Percentiles rank a stretch among this genome's conserved stretches.
phyloP scores from a whole-genome alignment of 192 early-diverging fungal genomes.

The Entomortierella beljakovae region DNA sequence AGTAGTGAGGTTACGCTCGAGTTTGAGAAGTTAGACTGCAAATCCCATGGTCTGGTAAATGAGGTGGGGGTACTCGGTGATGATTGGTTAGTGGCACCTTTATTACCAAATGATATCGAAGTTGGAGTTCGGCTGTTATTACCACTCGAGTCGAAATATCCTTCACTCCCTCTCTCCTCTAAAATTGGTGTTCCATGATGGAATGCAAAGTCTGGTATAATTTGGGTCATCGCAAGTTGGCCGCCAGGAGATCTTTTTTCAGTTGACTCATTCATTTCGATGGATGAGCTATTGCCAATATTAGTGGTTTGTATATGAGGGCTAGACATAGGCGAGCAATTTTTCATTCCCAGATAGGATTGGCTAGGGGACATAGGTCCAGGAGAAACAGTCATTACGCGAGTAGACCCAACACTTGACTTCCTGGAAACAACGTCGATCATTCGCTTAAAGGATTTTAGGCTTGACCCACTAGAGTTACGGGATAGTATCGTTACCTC shows the following conservation, averaged over 20 bases:
- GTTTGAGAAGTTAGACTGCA: constrained; percentile 5
- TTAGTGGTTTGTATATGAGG: background rate
- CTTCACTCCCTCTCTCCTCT: constrained; percentile 10
- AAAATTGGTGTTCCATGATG: constrained; percentile 9
- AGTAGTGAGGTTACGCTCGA: constrained; percentile 5
- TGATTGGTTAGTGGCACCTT: background rate
- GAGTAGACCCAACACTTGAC: constrained; percentile 36
- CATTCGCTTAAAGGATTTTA: constrained; percentile 18
- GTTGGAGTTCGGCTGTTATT: constrained; percentile 3
- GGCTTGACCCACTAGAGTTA: constrained; percentile 35
- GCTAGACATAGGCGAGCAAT: background rate
- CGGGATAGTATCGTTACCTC: constrained; percentile 14
- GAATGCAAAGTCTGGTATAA: constrained; percentile 1
- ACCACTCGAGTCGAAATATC: background rate
- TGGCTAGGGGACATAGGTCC: constrained; percentile 11
- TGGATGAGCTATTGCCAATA: background rate
- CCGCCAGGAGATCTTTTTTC: background rate
- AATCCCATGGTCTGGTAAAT: constrained; percentile 12
- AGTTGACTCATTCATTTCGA: background rate
- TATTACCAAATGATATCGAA: background rate
- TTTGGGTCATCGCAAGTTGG: constrained; percentile 4
- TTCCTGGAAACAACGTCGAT: constrained; percentile 19
- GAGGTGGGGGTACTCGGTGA: constrained; percentile 14
- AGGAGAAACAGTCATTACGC: constrained; percentile 31
- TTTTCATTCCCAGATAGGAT: background rate